Evolutionary conservation across 2,329 filamentous ascomycete genomes (phyloP).

Genomic region (Davidsoniella eucalypti): DNA sequence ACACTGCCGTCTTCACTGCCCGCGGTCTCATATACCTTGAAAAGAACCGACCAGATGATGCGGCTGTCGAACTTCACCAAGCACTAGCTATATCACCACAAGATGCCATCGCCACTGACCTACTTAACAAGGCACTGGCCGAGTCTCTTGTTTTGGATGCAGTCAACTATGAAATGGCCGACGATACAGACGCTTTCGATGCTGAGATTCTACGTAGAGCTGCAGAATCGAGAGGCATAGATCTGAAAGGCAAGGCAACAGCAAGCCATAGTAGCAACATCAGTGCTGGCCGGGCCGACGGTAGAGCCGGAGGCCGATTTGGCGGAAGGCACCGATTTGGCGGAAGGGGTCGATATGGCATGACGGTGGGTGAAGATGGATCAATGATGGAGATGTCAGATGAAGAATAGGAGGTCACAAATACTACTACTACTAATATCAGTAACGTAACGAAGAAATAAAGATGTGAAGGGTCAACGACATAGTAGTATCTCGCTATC

Average conservation of each 20-base stretch:
- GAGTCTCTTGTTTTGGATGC: slow-evolving; percentile 36
- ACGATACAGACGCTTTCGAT: slow-evolving; percentile 35
- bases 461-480: too few relatives aligned
- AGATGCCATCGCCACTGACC: slow-evolving; percentile 64
- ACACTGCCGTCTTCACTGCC: slow-evolving; percentile 60
- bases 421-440: neutral
- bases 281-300: neutral
- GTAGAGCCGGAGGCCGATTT: slow-evolving; percentile 20
- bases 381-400: slow-evolving; percentile 42
- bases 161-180: slow-evolving; percentile 30
- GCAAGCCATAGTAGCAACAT: slow-evolving; percentile 12
- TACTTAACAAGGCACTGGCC: slow-evolving; percentile 55
- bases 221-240: slow-evolving; percentile 14
- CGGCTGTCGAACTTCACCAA: slow-evolving; percentile 69
- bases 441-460: neutral
- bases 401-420: slow-evolving; percentile 23
- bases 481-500: too few relatives aligned
- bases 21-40: slow-evolving; percentile 78
- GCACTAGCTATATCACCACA: slow-evolving; percentile 64
- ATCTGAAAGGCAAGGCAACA: slow-evolving; percentile 30
- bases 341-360: slow-evolving; percentile 16
- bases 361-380: slow-evolving; percentile 23
- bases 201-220: slow-evolving; percentile 27
- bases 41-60: slow-evolving; percentile 55
- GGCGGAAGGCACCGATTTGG: slow-evolving; percentile 16